Evolutionary conservation across 345 rosid species (phyloP), one percentile per base, ranked within the genome.

Genomic region (Hypericum perforatum): DNA sequence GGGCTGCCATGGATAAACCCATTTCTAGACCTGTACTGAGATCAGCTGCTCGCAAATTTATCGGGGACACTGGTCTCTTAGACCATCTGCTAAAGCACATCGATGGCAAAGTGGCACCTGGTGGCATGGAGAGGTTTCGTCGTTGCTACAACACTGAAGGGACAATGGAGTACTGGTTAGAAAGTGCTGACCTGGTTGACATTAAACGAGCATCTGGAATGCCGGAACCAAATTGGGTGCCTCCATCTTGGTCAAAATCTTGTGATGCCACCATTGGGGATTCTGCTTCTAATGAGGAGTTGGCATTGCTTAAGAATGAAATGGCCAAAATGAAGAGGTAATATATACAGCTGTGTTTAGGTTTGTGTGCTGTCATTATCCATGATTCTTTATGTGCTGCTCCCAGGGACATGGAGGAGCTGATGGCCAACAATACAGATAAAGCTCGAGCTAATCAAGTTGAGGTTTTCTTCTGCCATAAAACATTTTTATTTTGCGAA

Each of bases 41-140:
- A 77, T 22, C 8, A 40, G 77, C 72, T 41, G 95, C 87, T 43
- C 92, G 95, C 14, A 74, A 67, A 60, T 68, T 55, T 49, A 85
- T 91, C 58, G 91, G 92, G 53, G 98, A 91, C 56, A 91, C 96
- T 56, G 98, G 98, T 12, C 87, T 91, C 50, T 81, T 91, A 70
- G 98, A 91, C 70, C 98, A 91, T 67, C 73, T 78, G 37, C 69
- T 87, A 71, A 91, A 91, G 92, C 92, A 91, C 68, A 74, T 84
- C 42, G 96, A 84, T 59, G 95, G 95, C 41, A 82, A 75, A 59
- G 85, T 91, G 43, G 91, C 96, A 11, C 95, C 96, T 6, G 80
- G 82, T 56, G 96, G 96, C 65, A 49, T 63, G 29, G 89, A 87
- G 54, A 75, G 98, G 49, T 87, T 82, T 65, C 72, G 95, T 54